Conservation (phyloP, 805 yeast species). For the Metschnikowia santaceciliae region DNA sequence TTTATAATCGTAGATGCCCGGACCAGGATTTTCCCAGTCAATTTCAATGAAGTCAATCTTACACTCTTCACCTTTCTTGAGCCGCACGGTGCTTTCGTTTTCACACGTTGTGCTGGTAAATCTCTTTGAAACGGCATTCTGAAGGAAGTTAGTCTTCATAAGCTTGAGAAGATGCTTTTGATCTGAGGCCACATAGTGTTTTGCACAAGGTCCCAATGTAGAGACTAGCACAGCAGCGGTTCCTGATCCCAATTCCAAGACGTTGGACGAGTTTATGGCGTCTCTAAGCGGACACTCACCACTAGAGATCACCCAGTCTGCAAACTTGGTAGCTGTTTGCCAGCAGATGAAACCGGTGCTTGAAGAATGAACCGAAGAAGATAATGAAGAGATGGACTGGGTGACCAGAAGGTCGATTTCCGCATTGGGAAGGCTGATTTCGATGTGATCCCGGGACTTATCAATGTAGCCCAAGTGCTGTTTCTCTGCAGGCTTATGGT, state of each 20-base stretch:
- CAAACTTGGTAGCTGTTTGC: constrained; percentile 47
- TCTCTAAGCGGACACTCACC: constrained; percentile 24
- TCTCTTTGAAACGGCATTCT: constrained; percentile 27
- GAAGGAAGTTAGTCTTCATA: constrained; percentile 41
- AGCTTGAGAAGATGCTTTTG: constrained; percentile 52
- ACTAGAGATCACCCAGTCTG: constrained; percentile 48
- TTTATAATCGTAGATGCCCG: constrained; percentile 24
- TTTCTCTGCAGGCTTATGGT: constrained; percentile 21
- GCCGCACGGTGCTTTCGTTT: not conserved
- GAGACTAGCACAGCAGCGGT: constrained; percentile 49
- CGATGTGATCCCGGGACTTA: constrained; percentile 21
- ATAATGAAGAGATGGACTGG: constrained; percentile 33
- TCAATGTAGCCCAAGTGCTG: constrained; percentile 38
- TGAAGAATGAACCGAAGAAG: constrained; percentile 31
- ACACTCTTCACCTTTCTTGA: constrained; percentile 5
- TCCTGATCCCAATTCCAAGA: constrained; percentile 64
- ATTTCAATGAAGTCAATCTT: constrained; percentile 45
- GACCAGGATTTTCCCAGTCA: constrained; percentile 57
- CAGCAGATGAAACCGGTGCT: constrained; percentile 67
- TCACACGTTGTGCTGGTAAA: constrained; percentile 12
- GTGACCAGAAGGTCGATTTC: constrained; percentile 26
- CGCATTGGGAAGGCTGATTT: constrained; percentile 19
- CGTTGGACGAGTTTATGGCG: constrained; percentile 16
- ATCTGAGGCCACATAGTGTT: constrained; percentile 52
- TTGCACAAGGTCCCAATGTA: constrained; percentile 30